Conservation (phyloP, 352 stramenopile genomes). For the Phytophthora parvispora region DNA sequence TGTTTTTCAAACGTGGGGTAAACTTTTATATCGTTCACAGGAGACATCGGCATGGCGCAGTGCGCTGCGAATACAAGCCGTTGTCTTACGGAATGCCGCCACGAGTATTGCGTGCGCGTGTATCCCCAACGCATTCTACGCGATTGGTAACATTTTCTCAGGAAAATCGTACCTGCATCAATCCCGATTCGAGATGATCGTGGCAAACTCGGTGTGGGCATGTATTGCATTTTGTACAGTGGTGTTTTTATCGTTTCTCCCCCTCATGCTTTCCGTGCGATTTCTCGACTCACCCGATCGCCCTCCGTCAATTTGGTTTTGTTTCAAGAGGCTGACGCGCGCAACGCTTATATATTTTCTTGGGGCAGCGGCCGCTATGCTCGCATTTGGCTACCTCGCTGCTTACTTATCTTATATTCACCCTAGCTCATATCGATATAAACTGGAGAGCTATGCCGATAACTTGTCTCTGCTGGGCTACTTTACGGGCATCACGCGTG, state of each 20-base stretch:
- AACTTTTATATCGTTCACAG: not conserved
- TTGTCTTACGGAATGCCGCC: constrained; percentile 12
- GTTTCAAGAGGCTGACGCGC: constrained; percentile 1
- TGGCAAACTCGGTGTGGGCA: constrained; percentile 17
- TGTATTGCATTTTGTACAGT: constrained; percentile 2
- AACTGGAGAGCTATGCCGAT: constrained; percentile 17
- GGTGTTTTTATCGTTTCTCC: constrained; percentile 9
- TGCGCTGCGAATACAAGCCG: not conserved
- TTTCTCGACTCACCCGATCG: constrained; percentile 1
- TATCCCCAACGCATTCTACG: constrained; percentile 9
- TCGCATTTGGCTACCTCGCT: not conserved
- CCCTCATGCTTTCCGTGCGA: constrained; percentile 4
- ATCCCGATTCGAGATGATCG: constrained; percentile 7
- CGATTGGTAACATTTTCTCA: constrained; percentile 12
- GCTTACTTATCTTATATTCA: not conserved
- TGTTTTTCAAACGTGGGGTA: not conserved
- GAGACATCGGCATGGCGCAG: not conserved
- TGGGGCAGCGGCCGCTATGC: not conserved
- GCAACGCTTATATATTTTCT: constrained; percentile 9
- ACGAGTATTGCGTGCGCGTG: constrained; percentile 18
- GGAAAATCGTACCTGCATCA: constrained; percentile 1
- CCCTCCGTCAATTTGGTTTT: constrained; percentile 5
- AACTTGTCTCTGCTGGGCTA: constrained; percentile 10
- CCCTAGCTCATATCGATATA: constrained; percentile 6
- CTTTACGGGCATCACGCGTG: constrained; percentile 27